Conservation (phyloP, 2,329 filamentous ascomycete genomes). For the Pezicula neosporulosa region DNA sequence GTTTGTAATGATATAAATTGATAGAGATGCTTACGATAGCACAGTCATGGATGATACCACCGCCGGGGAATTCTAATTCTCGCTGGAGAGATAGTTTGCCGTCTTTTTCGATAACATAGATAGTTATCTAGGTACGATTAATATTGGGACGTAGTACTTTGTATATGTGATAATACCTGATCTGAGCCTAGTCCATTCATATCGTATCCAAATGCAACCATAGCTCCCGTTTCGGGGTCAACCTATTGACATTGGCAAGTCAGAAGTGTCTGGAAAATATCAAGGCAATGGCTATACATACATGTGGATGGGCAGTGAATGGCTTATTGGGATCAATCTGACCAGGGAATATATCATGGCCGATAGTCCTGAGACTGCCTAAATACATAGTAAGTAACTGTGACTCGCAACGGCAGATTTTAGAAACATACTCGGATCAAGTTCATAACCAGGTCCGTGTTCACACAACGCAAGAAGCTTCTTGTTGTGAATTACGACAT, state of each 20-base stretch:
- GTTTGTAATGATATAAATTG: neutral
- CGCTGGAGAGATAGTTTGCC: neutral
- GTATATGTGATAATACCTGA: no score
- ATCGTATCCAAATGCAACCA: neutral
- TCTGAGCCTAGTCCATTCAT: neutral
- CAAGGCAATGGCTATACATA: neutral
- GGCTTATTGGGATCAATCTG: neutral
- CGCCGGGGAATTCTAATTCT: neutral
- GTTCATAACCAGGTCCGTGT: constrained; percentile 45
- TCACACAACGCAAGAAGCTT: constrained; percentile 49
- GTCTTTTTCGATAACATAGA: neutral
- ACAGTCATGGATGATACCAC: neutral
- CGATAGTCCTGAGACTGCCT: neutral
- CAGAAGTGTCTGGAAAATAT: neutral
- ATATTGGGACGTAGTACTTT: neutral
- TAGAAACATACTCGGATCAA: constrained; percentile 26
- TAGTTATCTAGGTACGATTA: neutral
- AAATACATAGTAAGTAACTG: neutral
- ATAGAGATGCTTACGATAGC: neutral
- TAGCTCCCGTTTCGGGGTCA: neutral
- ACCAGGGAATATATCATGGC: neutral
- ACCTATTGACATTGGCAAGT: neutral
- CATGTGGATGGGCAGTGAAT: neutral
- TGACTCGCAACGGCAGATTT: no score
- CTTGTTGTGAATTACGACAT: constrained; percentile 52